Conservation (phyloP, 179 eudicot genomes). For the Corrigiola litoralis region DNA sequence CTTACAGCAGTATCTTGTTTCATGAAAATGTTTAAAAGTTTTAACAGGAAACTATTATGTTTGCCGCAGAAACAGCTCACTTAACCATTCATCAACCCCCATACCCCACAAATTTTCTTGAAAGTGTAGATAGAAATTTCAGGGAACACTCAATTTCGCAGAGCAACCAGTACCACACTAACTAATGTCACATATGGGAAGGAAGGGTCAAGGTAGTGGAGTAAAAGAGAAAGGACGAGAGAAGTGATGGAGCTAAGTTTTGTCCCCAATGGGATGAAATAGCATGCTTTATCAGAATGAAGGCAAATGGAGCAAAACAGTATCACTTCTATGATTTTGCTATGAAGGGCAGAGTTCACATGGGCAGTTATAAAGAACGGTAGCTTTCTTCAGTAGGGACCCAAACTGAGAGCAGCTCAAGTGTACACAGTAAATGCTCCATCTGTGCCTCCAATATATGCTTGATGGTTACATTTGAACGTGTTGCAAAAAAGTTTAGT, state of each 20-base stretch:
- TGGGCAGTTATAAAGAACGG: constrained; percentile 7
- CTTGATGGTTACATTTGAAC: not conserved
- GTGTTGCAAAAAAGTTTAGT: not conserved
- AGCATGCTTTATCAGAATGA: not conserved
- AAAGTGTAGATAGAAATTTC: not conserved
- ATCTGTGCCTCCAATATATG: not conserved
- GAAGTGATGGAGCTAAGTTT: not conserved
- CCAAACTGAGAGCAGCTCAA: not conserved
- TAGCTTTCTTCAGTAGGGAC: constrained; percentile 16
- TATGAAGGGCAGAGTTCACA: constrained; percentile 26
- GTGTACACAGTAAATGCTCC: constrained; percentile 10
- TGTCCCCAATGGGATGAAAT: constrained; percentile 1
- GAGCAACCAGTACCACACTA: not conserved
- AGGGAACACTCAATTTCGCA: not conserved
- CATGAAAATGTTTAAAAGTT: too few species aligned
- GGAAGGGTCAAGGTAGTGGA: not conserved
- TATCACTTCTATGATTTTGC: not conserved
- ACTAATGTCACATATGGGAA: not conserved
- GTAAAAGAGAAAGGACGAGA: too few species aligned
- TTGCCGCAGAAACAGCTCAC: too few species aligned
- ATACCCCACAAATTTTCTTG: not conserved
- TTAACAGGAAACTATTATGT: too few species aligned
- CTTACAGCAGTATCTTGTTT: too few species aligned
- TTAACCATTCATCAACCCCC: too few species aligned
- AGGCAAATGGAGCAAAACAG: not conserved